Evolutionary conservation across 257 asterid genomes (phyloP).

Genomic region (Avicennia marina): DNA sequence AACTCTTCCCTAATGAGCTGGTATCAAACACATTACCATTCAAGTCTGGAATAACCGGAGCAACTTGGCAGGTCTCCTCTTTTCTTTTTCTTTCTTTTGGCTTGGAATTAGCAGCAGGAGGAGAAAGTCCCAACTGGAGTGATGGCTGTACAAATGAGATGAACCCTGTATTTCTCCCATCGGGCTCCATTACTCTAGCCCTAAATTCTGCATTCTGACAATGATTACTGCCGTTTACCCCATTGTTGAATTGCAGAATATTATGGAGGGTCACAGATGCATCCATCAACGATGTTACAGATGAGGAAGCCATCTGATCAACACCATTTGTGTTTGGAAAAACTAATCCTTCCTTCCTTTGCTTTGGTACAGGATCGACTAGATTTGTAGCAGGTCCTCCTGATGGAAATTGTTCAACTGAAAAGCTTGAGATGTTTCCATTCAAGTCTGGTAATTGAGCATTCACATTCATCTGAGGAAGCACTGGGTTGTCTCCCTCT

Average conservation of each 20-base stretch:
- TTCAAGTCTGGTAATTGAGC: constrained; percentile 43
- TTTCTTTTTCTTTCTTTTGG: constrained; percentile 38
- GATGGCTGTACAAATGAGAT: constrained; percentile 23
- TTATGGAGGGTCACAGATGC: constrained; percentile 20
- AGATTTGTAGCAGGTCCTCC: constrained; percentile 27
- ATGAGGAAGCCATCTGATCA: constrained; percentile 14
- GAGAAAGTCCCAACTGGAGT: constrained; percentile 14
- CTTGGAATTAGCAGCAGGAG: constrained; percentile 22
- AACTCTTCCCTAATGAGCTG: constrained; percentile 20
- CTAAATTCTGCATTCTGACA: constrained; percentile 12
- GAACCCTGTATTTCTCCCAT: constrained; percentile 15
- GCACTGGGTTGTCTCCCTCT: constrained; percentile 15
- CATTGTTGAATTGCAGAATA: constrained; percentile 15
- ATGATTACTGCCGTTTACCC: constrained; percentile 13
- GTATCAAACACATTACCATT: constrained; percentile 37
- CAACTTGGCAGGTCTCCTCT: constrained; percentile 28
- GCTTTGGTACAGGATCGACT: constrained; percentile 26
- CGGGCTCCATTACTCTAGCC: constrained; percentile 14
- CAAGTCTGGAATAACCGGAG: constrained; percentile 63
- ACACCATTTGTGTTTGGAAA: constrained; percentile 13
- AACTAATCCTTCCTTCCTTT: constrained; percentile 22
- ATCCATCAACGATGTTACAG: constrained; percentile 25
- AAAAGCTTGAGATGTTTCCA: constrained; percentile 22
- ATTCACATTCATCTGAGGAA: constrained; percentile 17
- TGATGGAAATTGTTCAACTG: constrained; percentile 27